Evolutionary conservation across 2,329 filamentous ascomycete species (phyloP).

Genomic region (Fusarium buharicum): DNA sequence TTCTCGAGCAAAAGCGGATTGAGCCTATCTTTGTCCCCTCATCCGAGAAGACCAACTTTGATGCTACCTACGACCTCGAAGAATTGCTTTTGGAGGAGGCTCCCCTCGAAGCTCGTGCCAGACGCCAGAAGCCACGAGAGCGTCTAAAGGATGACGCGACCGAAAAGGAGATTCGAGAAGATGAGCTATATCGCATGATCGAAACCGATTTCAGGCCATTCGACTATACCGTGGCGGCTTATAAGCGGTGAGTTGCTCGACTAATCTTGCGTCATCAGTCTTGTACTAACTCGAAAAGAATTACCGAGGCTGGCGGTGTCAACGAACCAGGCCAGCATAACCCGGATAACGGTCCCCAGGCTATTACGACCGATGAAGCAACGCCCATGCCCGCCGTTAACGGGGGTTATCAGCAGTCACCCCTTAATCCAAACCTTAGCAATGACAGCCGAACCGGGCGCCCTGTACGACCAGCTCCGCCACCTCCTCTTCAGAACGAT

Average conservation of each 20-base stretch:
- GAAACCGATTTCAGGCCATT: conserved; percentile 94
- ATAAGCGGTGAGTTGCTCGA: conserved; percentile 70
- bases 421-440: conserved; percentile 42
- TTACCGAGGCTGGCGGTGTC: conserved; percentile 49
- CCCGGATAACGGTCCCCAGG: conserved; percentile 52
- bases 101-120: conserved; percentile 88
- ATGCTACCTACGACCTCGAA: conserved; percentile 97
- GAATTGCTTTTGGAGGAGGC: conserved; percentile 94
- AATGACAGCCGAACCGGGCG: conserved; percentile 44
- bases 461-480: conserved; percentile 48
- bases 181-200: conserved; percentile 93
- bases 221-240: conserved; percentile 88
- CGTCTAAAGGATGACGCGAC: conserved; percentile 94
- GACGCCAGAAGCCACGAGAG: conserved; percentile 92
- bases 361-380: conserved; percentile 63
- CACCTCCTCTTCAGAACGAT: conserved; percentile 60
- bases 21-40: conserved; percentile 93
- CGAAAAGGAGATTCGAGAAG: conserved; percentile 91
- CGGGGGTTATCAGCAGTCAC: conserved; percentile 41
- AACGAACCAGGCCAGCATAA: conserved; percentile 26
- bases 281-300: conserved; percentile 48
- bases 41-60: conserved; percentile 98
- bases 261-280: not conserved
- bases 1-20: conserved; percentile 85
- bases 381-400: conserved; percentile 53